phyloP scores from a whole-genome alignment of 2,329 filamentous ascomycete species.

The Pyrenophora seminiperda region DNA sequence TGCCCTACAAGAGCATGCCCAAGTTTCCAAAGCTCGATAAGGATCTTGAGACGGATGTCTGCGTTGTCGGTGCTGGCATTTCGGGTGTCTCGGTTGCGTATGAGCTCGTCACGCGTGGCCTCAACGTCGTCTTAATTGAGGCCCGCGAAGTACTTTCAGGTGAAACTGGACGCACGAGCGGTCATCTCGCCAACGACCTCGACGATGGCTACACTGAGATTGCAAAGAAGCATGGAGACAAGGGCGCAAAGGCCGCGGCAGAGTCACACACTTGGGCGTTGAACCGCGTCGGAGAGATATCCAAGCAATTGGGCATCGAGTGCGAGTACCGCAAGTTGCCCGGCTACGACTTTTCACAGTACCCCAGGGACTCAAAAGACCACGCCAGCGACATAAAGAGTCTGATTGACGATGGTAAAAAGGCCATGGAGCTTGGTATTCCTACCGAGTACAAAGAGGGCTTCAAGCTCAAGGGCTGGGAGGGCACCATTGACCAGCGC shows the following conservation, averaged over 20 bases:
- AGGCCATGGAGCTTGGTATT: constrained; percentile 54
- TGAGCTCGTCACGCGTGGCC: constrained; percentile 58
- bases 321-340: constrained; percentile 61
- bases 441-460: constrained; percentile 52
- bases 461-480: constrained; percentile 59
- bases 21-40: constrained; percentile 51
- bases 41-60: constrained; percentile 56
- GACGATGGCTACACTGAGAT: constrained; percentile 61
- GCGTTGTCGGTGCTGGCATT: constrained; percentile 60
- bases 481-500: constrained; percentile 57
- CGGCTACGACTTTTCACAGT: constrained; percentile 59
- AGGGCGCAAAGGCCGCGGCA: constrained; percentile 56
- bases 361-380: constrained; percentile 48
- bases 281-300: constrained; percentile 57
- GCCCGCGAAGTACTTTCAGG: constrained; percentile 61
- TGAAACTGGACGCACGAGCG: constrained; percentile 60
- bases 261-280: constrained; percentile 63
- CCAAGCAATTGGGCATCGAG: constrained; percentile 57
- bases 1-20: constrained; percentile 54
- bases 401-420: constrained; percentile 54
- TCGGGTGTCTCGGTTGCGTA: constrained; percentile 59
- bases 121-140: constrained; percentile 59
- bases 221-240: constrained; percentile 57
- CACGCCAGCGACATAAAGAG: constrained; percentile 55
- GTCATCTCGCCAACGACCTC: constrained; percentile 60